Evolutionary conservation across 495 filamentous ascomycete species (phyloP).

Genomic region (Aspergillus hancockii): DNA sequence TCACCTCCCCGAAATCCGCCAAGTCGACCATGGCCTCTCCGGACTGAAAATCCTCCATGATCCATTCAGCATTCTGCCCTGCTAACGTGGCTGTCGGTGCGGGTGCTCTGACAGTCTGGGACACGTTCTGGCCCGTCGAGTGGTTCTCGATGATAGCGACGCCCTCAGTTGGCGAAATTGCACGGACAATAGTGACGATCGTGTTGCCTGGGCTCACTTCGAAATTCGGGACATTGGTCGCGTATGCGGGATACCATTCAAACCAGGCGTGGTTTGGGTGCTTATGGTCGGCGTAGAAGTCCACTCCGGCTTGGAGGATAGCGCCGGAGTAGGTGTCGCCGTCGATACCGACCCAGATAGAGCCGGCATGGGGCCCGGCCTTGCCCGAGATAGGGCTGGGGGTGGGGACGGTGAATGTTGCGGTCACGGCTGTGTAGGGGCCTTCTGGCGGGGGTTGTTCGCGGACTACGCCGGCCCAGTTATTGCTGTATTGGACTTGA

Average conservation of each 20-base stretch:
- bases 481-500: slow-evolving; percentile 52
- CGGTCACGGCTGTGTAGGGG: slow-evolving; percentile 54
- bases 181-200: slow-evolving; percentile 55
- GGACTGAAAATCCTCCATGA: slow-evolving; percentile 62
- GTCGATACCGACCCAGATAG: slow-evolving; percentile 67
- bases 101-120: slow-evolving; percentile 48
- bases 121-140: slow-evolving; percentile 54
- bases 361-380: slow-evolving; percentile 44
- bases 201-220: slow-evolving; percentile 54
- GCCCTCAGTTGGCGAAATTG: slow-evolving; percentile 48
- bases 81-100: slow-evolving; percentile 36
- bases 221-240: slow-evolving; percentile 54
- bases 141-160: slow-evolving; percentile 58
- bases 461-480: slow-evolving; percentile 61
- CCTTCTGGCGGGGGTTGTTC: slow-evolving; percentile 41
- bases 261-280: slow-evolving; percentile 60
- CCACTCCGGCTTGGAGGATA: slow-evolving; percentile 63
- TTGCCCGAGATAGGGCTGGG: slow-evolving; percentile 38
- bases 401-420: slow-evolving; percentile 55
- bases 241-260: slow-evolving; percentile 63
- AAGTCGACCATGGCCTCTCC: slow-evolving; percentile 50
- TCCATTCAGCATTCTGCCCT: slow-evolving; percentile 62
- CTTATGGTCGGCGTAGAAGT: slow-evolving; percentile 50
- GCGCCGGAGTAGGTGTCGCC: slow-evolving; percentile 57
- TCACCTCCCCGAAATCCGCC: slow-evolving; percentile 53